Evolutionary conservation across 208 protist species (phyloP).

Genomic region (Herpetomonas samuelpessoai): DNA sequence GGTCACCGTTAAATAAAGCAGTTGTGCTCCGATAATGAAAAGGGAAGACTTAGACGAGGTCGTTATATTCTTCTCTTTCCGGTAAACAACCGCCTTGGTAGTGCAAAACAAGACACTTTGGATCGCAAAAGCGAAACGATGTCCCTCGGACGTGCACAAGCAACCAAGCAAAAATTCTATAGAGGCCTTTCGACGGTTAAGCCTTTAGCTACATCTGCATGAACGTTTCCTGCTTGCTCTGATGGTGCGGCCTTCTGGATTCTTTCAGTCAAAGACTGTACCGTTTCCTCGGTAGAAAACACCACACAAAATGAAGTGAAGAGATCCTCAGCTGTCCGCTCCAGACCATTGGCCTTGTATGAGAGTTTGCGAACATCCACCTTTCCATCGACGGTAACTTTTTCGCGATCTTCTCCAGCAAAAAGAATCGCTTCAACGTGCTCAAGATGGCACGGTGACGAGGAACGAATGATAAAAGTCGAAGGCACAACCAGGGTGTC

Average conservation of each 20-base stretch:
- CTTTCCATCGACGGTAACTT: background rate
- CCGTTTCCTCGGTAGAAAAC: background rate
- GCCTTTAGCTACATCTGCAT: too few relatives aligned
- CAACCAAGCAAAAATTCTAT: too few relatives aligned
- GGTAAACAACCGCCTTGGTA: too few relatives aligned
- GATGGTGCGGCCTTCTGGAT: background rate
- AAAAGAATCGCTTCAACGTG: constrained; percentile 22
- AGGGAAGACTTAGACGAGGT: too few relatives aligned
- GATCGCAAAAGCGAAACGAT: too few relatives aligned
- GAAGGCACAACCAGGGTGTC: constrained; percentile 8
- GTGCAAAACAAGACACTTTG: too few relatives aligned
- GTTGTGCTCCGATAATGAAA: too few relatives aligned
- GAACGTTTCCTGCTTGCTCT: background rate
- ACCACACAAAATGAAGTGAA: constrained; percentile 19
- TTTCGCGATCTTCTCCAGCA: constrained; percentile 4
- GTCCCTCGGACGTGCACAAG: too few relatives aligned
- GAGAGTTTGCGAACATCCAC: constrained; percentile 15
- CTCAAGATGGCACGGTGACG: constrained; percentile 7
- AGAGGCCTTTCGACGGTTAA: too few relatives aligned
- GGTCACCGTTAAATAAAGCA: too few relatives aligned
- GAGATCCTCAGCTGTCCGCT: background rate
- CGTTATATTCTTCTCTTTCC: too few relatives aligned
- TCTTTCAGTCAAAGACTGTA: constrained; percentile 1
- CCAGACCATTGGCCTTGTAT: constrained; percentile 7
- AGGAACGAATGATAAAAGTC: constrained; percentile 17